Base-by-base conservation (phyloP, 2,329 filamentous ascomycete species). In the Fusarium bactridioides region DNA sequence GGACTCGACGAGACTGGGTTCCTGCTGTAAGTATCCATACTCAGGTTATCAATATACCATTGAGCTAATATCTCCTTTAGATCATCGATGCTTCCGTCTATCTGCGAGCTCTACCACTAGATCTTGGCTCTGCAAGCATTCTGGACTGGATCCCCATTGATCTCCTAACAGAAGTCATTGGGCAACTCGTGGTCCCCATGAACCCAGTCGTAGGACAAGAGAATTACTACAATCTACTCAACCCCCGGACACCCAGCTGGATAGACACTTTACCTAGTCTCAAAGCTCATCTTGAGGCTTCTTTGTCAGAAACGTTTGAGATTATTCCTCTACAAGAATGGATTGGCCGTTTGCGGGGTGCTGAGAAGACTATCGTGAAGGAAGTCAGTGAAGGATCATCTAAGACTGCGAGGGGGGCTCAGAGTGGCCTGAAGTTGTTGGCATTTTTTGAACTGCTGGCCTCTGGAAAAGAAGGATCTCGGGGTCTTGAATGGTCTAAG, bases 1-100 rank as follows among this genome's bases (percentile, higher is more conserved):
- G 51, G 51, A 55, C 35, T 13, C 51, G 37, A 15, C 11, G 51
- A 23, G 51, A 55, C 23, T 55, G 51, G 51, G 33, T 55, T 23
- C 51, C 51, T 4, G 51, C 51, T 8, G 51, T 19, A 19, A 25
- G 23, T 11, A 5, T 18, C 5, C n/a, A 7, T 25, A 7, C 10
- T 4, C 4, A 23, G 9, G n/a, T 6, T 6, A 4, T 11, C 9
- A 25, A 18, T 25, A 4, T 25, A 25, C 4, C 16, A 1, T 23
- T 7, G 4, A 25, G 23, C 41, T 45, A 29, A 54, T 6, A 13
- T 3, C 2, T 0, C 1, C 1, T 29, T 5, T 7, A 31, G 51
- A 29, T 55, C 8, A 31, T 55, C 21, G 37, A 43, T 23, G 15
- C 51, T 19, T 55, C 51, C 10, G 37, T 8, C 1, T 1, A 55